Evolutionary conservation across 2,329 filamentous ascomycete genomes (phyloP), one percentile per base, ranked within the genome.

Genomic region (Pseudocercospora macadamiae): DNA sequence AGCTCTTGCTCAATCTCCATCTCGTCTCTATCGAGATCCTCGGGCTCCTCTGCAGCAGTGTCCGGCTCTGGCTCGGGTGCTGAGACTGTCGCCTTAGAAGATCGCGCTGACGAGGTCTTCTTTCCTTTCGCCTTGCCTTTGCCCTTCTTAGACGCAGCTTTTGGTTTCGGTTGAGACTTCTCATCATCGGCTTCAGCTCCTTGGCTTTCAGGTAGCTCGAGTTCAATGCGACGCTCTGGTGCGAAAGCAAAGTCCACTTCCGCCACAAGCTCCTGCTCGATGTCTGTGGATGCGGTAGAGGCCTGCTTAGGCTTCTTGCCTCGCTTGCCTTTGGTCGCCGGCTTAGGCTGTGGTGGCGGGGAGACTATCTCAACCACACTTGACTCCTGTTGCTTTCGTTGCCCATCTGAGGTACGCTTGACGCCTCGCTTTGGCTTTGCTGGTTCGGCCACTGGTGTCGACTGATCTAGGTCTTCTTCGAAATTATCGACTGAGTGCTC

Each of bases 341-440:
- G 64, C 47, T 75, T 76, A 5, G 68, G 59, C n/a, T 62, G 57
- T 23, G 64, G 60, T 14, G 64, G 59, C 28, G 62, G 63, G 21
- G 70, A 64, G n/a, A 64, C 56, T 5, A 66, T 48, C n/a, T 68
- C 49, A 3, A 69, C 42, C 49, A 62, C 69, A 60, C 36, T 62
- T 62, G 25, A 56, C 8, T 67, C 63, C 45, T 53, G 53, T 55
- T 70, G 57, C 58, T 75, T 75, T 9, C 60, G 52, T 30, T 66
- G 42, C 3, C 75, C 75, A 51, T 77, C 73, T 48, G 75, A 77
- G 3, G 68, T 73, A 10, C 76, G 68, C 64, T 78, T 78, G 12
- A 65, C 59, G 9, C 73, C 73, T 8, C 71, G 67, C 55, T 69
- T 71, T 12, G 52, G 14, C 12, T 69, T 71, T 12, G 52, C 10